Conservation (phyloP, 495 filamentous ascomycete species). For the Chaetomidium leptoderma region DNA sequence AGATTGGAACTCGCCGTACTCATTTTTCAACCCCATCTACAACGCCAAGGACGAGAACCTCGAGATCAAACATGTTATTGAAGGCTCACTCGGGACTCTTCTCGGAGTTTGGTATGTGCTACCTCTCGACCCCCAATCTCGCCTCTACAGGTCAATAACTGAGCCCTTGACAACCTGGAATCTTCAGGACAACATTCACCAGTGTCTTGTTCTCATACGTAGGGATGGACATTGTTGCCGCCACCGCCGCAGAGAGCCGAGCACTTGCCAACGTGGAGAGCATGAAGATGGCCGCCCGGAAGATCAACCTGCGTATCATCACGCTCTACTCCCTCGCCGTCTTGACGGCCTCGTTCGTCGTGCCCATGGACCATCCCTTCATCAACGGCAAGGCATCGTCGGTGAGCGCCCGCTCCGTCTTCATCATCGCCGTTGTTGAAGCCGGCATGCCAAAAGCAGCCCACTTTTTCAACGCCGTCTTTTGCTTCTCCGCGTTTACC, state of each 20-base stretch:
- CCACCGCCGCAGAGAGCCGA: conserved; percentile 47
- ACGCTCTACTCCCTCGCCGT: conserved; percentile 42
- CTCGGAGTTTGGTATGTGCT: conserved; percentile 35
- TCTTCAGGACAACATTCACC: conserved; percentile 40
- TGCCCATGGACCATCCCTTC: conserved; percentile 44
- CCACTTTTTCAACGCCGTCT: conserved; percentile 48
- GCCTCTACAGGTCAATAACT: background rate
- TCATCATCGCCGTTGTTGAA: conserved; percentile 45
- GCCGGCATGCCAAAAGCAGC: conserved; percentile 39
- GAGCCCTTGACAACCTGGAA: background rate
- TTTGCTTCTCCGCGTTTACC: conserved; percentile 46
- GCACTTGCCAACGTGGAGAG: conserved; percentile 43
- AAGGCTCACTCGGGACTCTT: conserved; percentile 28
- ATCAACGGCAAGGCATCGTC: conserved; percentile 42
- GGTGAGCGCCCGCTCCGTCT: conserved; percentile 39
- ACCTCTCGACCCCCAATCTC: too few relatives aligned
- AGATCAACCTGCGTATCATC: conserved; percentile 45
- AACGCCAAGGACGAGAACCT: conserved; percentile 26
- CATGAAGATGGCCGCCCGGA: conserved; percentile 49
- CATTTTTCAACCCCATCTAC: conserved; percentile 34
- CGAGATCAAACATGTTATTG: conserved; percentile 18
- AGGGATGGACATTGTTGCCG: conserved; percentile 47
- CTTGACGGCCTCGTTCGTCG: conserved; percentile 42
- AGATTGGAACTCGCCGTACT: conserved; percentile 38
- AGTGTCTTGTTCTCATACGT: conserved; percentile 46